phyloP scores from a whole-genome alignment of 352 stramenopile genomes.

The Globisporangium middletonii region DNA sequence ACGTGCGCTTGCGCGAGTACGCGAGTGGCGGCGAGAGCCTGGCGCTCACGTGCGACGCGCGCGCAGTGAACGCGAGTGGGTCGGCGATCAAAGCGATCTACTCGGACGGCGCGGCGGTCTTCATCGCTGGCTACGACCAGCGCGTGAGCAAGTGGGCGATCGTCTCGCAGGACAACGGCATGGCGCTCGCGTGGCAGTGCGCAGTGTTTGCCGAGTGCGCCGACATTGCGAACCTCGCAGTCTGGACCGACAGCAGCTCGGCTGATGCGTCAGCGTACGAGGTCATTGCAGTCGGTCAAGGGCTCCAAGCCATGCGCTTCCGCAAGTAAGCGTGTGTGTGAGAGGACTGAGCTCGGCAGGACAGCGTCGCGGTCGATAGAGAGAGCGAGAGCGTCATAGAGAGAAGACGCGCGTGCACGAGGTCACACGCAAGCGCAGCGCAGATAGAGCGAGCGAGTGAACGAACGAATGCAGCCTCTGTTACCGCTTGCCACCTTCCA shows the following conservation, averaged over 20 bases:
- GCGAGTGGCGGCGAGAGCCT: constrained; percentile 5
- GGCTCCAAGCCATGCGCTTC: constrained; percentile 63
- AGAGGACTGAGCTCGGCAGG: too few relatives aligned
- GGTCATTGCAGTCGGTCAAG: constrained; percentile 73
- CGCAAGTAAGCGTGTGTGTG: not conserved
- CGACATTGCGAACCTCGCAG: constrained; percentile 64
- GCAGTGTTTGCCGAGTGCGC: constrained; percentile 72
- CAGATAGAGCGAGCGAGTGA: too few relatives aligned
- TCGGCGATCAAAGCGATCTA: constrained; percentile 76
- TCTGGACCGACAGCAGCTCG: constrained; percentile 13
- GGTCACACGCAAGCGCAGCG: too few relatives aligned
- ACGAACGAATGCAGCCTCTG: too few relatives aligned
- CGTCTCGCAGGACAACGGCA: constrained; percentile 1
- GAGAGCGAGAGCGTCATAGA: too few relatives aligned
- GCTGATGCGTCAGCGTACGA: constrained; percentile 12
- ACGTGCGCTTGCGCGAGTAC: constrained; percentile 40
- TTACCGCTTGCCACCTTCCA: too few relatives aligned
- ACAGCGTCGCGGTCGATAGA: too few relatives aligned
- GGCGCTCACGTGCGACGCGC: constrained; percentile 23
- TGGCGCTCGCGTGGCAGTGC: constrained; percentile 40
- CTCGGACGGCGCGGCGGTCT: constrained; percentile 35
- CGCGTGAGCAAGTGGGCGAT: constrained; percentile 70
- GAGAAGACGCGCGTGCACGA: too few relatives aligned
- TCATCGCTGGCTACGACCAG: constrained; percentile 80
- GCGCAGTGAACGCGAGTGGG: constrained; percentile 59